Base-by-base conservation (phyloP, 257 asterid genomes). In the Solanum ossicruentum region DNA sequence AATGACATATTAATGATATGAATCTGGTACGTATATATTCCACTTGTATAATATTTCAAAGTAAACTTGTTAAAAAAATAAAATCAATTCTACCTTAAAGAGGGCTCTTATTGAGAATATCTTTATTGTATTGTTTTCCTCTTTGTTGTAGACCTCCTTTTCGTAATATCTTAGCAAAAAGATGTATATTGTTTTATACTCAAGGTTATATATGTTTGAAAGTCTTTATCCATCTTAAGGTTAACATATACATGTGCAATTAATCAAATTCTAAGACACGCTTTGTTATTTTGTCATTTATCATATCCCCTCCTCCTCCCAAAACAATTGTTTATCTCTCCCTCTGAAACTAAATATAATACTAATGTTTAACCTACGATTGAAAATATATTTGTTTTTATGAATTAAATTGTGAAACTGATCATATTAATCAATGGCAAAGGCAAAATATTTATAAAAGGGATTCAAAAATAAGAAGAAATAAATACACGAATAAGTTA, bases 141-240 rank as follows among this genome's bases (percentile, higher is more conserved):
- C 26, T 84, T 61, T 39, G 75, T 86, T 63, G 89, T 39, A 21
- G 18, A 41, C 63, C 28, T 60, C 75, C 66, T 66, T 89, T 91
- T 90, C 84, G 90, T 83, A 88, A 86, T 61, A 61, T 77, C 13
- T 88, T 92, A 92, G 96, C 94, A 93, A 93, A 88, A 57, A 58
- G 7, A n/a, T 36, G 41, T 36, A 80, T 78, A 85, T 85, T 16
- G 90, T 90, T 89, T 83, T 72, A 56, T 8, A 84, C 91, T 88
- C 85, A 91, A 91, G 90, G 82, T 89, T 84, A 93, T 63, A 63
- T 23, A 23, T 92, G 91, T 90, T 83, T n/a, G 80, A 21, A 85
- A 57, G 85, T 47, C 85, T 61, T 69, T 90, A 93, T 85, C 88
- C 91, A 87, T 85, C 51, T 21, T 84, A 56, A 63, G 88, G 32